phyloP scores from a whole-genome alignment of 1,139 yeast genomes.

The Pichia sp. region DNA sequence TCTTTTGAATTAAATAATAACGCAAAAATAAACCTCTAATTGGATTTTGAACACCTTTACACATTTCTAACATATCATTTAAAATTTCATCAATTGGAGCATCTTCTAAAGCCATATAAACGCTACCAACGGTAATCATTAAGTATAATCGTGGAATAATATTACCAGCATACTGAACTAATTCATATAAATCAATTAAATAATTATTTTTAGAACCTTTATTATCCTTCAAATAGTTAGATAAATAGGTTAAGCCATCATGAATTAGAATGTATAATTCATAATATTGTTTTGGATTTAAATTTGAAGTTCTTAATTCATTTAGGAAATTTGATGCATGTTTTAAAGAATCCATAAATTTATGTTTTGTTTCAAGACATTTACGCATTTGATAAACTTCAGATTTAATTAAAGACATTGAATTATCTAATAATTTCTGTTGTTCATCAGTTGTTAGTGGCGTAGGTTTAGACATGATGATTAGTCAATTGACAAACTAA shows the following conservation, averaged over 20 bases:
- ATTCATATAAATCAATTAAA: conserved; percentile 83
- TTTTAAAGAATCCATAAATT: conserved; percentile 80
- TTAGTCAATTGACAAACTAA: background rate
- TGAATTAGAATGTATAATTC: conserved; percentile 82
- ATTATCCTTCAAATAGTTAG: conserved; percentile 57
- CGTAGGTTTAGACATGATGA: conserved; percentile 11
- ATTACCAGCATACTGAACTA: conserved; percentile 93
- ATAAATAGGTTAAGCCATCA: conserved; percentile 71
- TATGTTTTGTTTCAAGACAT: conserved; percentile 57
- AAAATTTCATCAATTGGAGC: conserved; percentile 82
- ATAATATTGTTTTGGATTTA: conserved; percentile 89
- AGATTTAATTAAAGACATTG: conserved; percentile 54
- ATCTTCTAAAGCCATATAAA: conserved; percentile 70
- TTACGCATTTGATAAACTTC: conserved; percentile 75
- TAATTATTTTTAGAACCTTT: conserved; percentile 51
- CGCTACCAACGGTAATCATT: conserved; percentile 93
- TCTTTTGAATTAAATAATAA: conserved; percentile 80
- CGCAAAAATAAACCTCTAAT: conserved; percentile 82
- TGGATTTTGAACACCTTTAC: conserved; percentile 97
- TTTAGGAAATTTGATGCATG: conserved; percentile 79
- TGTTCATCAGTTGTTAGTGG: conserved; percentile 23
- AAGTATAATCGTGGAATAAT: conserved; percentile 86
- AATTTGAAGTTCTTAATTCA: conserved; percentile 68
- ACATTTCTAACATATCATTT: conserved; percentile 97
- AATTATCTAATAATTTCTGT: conserved; percentile 39